These are phyloP conservation scores for Golubevia pallescens DNA, from an alignment of 1,284 basidiomycete genomes.

Conservation along the genomic window DNA sequence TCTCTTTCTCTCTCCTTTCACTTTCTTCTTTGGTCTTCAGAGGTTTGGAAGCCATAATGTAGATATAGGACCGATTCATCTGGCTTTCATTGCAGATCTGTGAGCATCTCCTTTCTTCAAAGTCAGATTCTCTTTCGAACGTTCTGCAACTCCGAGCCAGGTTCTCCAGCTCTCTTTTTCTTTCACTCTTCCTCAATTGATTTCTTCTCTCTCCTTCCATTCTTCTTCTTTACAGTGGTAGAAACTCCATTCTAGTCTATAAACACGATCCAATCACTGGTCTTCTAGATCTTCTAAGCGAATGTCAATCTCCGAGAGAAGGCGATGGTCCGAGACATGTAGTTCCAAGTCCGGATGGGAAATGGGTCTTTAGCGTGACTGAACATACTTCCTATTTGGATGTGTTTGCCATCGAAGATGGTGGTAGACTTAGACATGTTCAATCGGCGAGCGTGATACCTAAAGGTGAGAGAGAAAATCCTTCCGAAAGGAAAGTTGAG, in stretches of 20 bases:
- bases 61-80: conserved; percentile 16
- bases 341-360: conserved; percentile 27
- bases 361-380: conserved; percentile 35
- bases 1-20: not conserved
- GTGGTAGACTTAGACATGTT: not conserved
- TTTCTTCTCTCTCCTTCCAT: no score
- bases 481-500: no score
- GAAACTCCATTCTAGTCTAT: conserved; percentile 43
- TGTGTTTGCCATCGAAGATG: conserved; percentile 13
- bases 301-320: conserved; percentile 7
- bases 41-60: conserved; percentile 43
- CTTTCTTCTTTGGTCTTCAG: not conserved
- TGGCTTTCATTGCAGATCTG: conserved; percentile 44
- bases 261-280: conserved; percentile 2
- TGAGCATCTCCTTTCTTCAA: conserved; percentile 7
- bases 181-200: no score
- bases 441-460: conserved; percentile 5
- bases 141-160: no score
- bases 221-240: conserved; percentile 13
- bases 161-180: no score
- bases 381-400: conserved; percentile 48
- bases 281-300: conserved; percentile 17
- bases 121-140: no score
- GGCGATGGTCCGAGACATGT: conserved; percentile 44
- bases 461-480: not conserved